Percentiles rank a stretch among this genome's conserved stretches.
Evolutionary conservation across 1,284 basidiomycete genomes (phyloP).

Genomic region (Malassezia nana): DNA sequence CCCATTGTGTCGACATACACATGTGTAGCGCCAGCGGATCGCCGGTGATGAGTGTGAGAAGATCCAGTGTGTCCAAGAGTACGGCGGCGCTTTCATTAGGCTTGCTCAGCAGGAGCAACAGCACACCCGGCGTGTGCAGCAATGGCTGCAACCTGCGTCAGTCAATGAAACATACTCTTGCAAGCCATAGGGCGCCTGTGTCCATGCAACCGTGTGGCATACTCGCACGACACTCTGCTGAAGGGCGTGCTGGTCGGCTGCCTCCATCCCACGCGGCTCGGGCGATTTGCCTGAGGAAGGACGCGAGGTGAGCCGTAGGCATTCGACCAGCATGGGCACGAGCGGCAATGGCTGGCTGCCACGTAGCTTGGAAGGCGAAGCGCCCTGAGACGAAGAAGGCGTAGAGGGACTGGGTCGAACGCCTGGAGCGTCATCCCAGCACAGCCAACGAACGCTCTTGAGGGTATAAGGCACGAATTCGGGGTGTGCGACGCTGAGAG

Average conservation of each 20-base stretch:
- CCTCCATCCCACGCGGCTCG: neutral
- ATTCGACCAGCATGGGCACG: conserved; percentile 21
- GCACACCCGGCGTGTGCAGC: conserved; percentile 9
- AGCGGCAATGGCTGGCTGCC: conserved; percentile 1
- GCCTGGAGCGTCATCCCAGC: neutral
- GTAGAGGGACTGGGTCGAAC: neutral
- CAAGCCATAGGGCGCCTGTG: neutral
- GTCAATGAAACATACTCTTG: conserved; percentile 1
- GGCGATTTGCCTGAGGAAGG: too few relatives aligned
- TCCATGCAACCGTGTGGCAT: conserved; percentile 10
- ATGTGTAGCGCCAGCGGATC: conserved; percentile 10
- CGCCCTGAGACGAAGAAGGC: conserved; percentile 1
- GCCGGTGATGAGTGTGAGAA: neutral
- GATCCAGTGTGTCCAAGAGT: neutral
- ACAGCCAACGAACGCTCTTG: neutral
- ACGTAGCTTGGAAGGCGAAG: neutral
- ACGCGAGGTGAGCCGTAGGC: conserved; percentile 4
- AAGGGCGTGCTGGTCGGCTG: neutral
- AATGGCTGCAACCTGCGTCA: conserved; percentile 6
- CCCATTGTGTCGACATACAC: conserved; percentile 11
- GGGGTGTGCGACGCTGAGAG: conserved; percentile 12
- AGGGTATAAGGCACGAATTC: neutral
- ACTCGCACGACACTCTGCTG: neutral
- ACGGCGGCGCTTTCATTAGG: neutral
- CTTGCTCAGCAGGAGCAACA: conserved; percentile 7